Base-by-base conservation (phyloP, 2,329 filamentous ascomycete species). In the Cladosporium sp. region DNA sequence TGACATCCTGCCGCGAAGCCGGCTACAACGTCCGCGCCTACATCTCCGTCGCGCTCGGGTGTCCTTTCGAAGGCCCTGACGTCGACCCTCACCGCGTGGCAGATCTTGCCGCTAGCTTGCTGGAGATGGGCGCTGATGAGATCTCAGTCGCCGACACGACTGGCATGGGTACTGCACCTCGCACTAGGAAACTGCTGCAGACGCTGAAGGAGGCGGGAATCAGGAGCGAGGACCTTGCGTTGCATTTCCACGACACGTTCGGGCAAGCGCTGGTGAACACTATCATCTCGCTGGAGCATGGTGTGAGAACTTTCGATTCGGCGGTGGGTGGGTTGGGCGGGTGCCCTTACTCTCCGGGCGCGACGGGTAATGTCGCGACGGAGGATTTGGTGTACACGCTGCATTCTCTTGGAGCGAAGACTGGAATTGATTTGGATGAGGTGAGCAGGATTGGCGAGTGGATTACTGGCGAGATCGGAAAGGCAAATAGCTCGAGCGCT, bases 191-290 rank as follows among this genome's bases (percentile, higher is more conserved):
- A 50, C 71, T 90, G 40, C 72, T 90, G 51, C 76, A 77, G 55
- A 83, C 83, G 50, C 71, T 89, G 68, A 68, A 75, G 7, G 78
- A 81, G 1, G 85, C 85, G 1, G 85, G 84, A 0, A 77, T 94
- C 15, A 77, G 84, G 16, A 78, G 77, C 49, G 80, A 83, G 59
- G 84, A 87, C 59, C 70, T 94, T 9, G 87, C 87, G 0, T 82
- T 91, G 71, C 89, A 95, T 68, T 92, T 94, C 62, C 89, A 95
- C 67, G 88, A 95, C 63, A 94, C 89, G 1, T 92, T 90, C 63
- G 88, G 88, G 1, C 85, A 90, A 71, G 88, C 88, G 1, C 73
- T 92, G n/a, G 84, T 89, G 7, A 94, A 94, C 63, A 84, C 84
- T 4, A 82, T 87, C 9, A 83, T 91, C 0, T 83, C 84, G 32